Conservation (phyloP, 805 yeast genomes). For the Nakazawaea anatomiae region DNA sequence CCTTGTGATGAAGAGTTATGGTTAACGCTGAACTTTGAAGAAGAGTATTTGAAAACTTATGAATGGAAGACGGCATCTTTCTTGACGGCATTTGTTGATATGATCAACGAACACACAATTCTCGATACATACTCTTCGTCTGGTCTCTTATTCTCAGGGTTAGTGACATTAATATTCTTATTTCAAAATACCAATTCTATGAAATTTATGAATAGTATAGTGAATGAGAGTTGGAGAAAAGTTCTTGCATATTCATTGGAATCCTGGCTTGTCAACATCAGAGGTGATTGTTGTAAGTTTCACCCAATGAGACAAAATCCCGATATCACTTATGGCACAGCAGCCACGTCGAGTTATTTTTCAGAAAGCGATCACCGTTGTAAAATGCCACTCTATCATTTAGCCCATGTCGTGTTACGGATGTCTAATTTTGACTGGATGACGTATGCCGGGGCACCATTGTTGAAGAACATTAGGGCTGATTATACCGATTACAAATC, state of each 20-base stretch:
- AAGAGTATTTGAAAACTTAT: slow-evolving; percentile 1
- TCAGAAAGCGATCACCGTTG: slow-evolving; percentile 32
- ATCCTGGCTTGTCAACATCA: slow-evolving; percentile 6
- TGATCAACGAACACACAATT: slow-evolving; percentile 1
- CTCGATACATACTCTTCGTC: neutral
- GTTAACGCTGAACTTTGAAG: slow-evolving; percentile 27
- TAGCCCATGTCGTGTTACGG: slow-evolving; percentile 59
- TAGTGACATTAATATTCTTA: slow-evolving; percentile 6
- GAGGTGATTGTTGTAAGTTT: neutral
- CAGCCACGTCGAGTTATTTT: neutral
- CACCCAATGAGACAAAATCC: neutral
- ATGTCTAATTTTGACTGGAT: slow-evolving; percentile 70
- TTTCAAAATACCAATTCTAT: slow-evolving; percentile 8
- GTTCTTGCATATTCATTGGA: slow-evolving; percentile 5
- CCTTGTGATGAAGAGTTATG: slow-evolving; percentile 62
- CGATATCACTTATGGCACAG: neutral
- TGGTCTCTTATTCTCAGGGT: neutral
- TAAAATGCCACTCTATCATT: slow-evolving; percentile 58
- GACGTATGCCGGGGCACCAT: slow-evolving; percentile 72
- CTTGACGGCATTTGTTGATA: slow-evolving; percentile 2
- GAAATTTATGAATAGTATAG: neutral
- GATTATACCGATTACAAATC: slow-evolving; percentile 44
- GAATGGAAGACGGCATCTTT: slow-evolving; percentile 6
- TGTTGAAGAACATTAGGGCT: slow-evolving; percentile 60
- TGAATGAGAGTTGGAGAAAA: slow-evolving; percentile 6